A percentile compares a stretch with the other conserved stretches of the same genome.
Conservation (phyloP, 2,329 filamentous ascomycete genomes). For the Exophiala oligosperma region DNA sequence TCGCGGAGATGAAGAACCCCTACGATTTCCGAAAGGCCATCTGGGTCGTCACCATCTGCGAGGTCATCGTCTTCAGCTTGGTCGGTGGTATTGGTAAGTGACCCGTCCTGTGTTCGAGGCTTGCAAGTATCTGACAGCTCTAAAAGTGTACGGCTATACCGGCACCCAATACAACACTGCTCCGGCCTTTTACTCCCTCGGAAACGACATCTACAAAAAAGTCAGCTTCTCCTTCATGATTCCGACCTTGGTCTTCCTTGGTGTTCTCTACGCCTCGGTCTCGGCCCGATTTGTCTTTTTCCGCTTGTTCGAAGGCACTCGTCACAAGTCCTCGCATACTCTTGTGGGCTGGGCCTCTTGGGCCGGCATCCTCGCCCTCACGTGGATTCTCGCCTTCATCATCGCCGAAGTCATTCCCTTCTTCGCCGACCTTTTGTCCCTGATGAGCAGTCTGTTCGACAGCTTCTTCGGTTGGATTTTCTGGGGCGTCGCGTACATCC, state of each 20-base stretch:
- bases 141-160: constrained; percentile 56
- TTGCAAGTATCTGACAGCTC: not conserved
- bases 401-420: constrained; percentile 93
- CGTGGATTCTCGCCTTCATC: constrained; percentile 88
- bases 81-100: constrained; percentile 65
- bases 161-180: constrained; percentile 86
- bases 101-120: not conserved
- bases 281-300: constrained; percentile 91
- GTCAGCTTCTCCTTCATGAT: constrained; percentile 94
- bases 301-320: constrained; percentile 76
- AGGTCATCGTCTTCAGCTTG: constrained; percentile 81
- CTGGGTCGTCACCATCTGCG: constrained; percentile 84
- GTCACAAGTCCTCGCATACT: constrained; percentile 79
- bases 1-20: constrained; percentile 83
- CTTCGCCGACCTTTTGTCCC: constrained; percentile 69
- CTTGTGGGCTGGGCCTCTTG: constrained; percentile 77
- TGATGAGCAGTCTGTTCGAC: constrained; percentile 75
- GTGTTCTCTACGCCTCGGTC: constrained; percentile 86
- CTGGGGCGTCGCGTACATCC: constrained; percentile 55
- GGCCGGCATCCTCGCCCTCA: constrained; percentile 66
- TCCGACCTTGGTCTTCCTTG: constrained; percentile 88
- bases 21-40: constrained; percentile 90
- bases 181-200: constrained; percentile 82
- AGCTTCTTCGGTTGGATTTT: constrained; percentile 85
- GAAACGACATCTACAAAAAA: constrained; percentile 76